phyloP scores from a whole-genome alignment of 73 alveolate genomes.

The Stentor coeruleus region DNA sequence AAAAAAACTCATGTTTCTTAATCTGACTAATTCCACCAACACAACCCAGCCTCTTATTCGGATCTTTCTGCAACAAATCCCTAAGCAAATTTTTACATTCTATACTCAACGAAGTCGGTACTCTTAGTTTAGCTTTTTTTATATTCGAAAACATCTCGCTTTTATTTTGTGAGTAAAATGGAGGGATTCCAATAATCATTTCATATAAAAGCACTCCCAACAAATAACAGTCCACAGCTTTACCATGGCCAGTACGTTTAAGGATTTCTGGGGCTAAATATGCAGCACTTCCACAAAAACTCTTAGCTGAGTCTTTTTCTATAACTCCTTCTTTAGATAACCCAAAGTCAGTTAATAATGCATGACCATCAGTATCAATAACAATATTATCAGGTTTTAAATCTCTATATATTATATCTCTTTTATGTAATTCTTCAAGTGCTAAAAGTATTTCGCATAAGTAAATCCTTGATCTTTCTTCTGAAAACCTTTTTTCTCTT shows the following conservation, averaged over 20 bases:
- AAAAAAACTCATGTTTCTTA: conserved; percentile 85
- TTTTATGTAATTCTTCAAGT: conserved; percentile 88
- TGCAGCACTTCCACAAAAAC: conserved; percentile 95
- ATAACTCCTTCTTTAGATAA: conserved; percentile 93
- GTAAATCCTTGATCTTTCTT: conserved; percentile 78
- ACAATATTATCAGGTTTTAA: conserved; percentile 97
- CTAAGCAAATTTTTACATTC: conserved; percentile 46
- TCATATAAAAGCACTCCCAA: conserved; percentile 84
- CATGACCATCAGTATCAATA: conserved; percentile 93
- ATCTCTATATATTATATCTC: conserved; percentile 93
- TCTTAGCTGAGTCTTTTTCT: conserved; percentile 58
- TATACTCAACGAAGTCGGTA: conserved; percentile 75
- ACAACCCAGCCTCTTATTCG: conserved; percentile 85
- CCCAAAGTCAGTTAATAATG: conserved; percentile 96
- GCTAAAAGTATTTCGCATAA: conserved; percentile 92
- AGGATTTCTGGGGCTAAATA: conserved; percentile 94
- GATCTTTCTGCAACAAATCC: conserved; percentile 75
- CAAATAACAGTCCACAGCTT: conserved; percentile 90
- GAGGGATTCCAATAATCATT: conserved; percentile 93
- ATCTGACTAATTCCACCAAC: conserved; percentile 75
- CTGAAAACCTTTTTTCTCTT: conserved; percentile 74
- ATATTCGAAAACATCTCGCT: conserved; percentile 82
- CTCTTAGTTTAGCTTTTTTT: conserved; percentile 62
- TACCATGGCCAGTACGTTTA: conserved; percentile 78
- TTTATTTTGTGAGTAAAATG: conserved; percentile 85